phyloP scores from a whole-genome alignment of 73 alveolate species.

The Paramecium primaurelia region DNA sequence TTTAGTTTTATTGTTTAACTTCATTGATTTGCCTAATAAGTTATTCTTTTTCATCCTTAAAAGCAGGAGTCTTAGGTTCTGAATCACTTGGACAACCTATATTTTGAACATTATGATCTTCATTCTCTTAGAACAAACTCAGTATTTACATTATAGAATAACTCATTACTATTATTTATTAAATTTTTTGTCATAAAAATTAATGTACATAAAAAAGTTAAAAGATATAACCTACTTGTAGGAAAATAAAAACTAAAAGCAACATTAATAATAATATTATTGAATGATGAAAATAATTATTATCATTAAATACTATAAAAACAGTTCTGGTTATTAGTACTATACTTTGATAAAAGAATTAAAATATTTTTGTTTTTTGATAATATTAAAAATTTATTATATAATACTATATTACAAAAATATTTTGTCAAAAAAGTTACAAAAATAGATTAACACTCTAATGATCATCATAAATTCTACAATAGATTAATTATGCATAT shows the following conservation, averaged over 20 bases:
- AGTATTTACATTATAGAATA: neutral
- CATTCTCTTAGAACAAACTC: slow-evolving; percentile 10
- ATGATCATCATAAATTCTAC: neutral
- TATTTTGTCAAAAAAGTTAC: neutral
- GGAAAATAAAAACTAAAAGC: neutral
- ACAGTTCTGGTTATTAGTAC: neutral
- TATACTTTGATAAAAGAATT: no score
- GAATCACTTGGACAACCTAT: neutral
- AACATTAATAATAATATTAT: neutral
- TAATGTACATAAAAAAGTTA: neutral
- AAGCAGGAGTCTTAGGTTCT: neutral
- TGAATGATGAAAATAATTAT: neutral
- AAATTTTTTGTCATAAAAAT: neutral
- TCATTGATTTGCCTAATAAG: neutral
- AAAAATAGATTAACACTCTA: neutral
- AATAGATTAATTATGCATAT: no score
- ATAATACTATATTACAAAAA: no score
- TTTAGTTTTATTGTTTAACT: neutral
- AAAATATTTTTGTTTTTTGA: neutral
- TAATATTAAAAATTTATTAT: no score
- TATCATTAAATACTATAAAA: no score
- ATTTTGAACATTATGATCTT: neutral
- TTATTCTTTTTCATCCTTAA: neutral
- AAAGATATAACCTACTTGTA: neutral
- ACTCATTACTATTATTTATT: neutral